Evolutionary conservation across 108 stramenopile species (phyloP).

Genomic region (Skeletonema costatum): DNA sequence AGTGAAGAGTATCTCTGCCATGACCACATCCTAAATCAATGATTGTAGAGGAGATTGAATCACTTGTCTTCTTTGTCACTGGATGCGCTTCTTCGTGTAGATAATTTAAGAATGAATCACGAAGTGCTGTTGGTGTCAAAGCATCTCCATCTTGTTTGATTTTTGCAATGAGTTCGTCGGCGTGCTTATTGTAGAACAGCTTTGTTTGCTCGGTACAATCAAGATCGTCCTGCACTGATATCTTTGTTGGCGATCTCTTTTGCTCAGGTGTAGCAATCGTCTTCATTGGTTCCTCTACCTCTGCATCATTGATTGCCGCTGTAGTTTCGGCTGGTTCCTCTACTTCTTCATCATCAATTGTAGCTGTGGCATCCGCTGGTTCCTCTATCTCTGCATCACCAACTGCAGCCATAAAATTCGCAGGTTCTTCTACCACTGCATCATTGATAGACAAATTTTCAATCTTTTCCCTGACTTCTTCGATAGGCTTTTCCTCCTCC

Average conservation of each 20-base stretch:
- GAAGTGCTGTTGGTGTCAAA: slow-evolving; percentile 1
- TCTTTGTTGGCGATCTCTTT: neutral
- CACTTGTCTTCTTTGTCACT: neutral
- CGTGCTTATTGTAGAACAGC: slow-evolving; percentile 25
- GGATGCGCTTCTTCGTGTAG: neutral
- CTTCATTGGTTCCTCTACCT: neutral
- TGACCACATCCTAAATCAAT: slow-evolving; percentile 36
- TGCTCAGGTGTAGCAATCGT: neutral
- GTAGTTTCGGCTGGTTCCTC: neutral
- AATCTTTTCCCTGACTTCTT: slow-evolving; percentile 16
- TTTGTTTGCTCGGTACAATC: slow-evolving; percentile 23
- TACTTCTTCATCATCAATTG: neutral
- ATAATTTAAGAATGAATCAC: slow-evolving; percentile 11
- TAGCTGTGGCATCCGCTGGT: neutral
- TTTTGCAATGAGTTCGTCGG: slow-evolving; percentile 13
- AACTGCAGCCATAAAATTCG: neutral
- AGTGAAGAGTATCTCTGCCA: slow-evolving; percentile 22
- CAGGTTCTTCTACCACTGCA: neutral
- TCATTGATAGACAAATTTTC: slow-evolving; percentile 19
- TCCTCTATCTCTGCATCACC: neutral
- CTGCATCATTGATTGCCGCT: neutral
- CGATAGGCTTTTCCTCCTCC: slow-evolving; percentile 5
- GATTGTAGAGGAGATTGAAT: slow-evolving; percentile 3
- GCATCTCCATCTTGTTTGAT: neutral
- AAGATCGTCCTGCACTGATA: neutral